Conservation (phyloP, 371 early-diverging fungal genomes). For the Rozella allomycis region DNA sequence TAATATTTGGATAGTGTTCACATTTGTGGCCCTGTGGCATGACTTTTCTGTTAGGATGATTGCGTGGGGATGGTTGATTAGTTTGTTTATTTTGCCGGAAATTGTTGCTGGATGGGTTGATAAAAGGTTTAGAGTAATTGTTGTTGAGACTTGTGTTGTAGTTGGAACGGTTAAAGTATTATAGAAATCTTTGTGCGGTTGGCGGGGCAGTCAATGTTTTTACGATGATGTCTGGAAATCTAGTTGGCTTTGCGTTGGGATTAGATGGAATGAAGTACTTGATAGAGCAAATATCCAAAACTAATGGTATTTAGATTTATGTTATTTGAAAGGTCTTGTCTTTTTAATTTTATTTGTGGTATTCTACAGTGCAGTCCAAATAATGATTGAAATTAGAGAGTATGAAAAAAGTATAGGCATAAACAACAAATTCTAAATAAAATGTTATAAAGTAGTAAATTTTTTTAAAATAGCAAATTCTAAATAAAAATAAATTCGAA, state of each 20-base stretch:
- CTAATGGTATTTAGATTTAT: too few relatives aligned
- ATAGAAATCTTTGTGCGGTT: conserved; percentile 50
- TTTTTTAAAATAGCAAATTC: too few relatives aligned
- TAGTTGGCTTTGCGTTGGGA: conserved; percentile 81
- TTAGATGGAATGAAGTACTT: conserved; percentile 36
- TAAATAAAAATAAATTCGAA: too few relatives aligned
- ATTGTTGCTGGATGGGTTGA: conserved; percentile 34
- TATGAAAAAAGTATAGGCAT: too few relatives aligned
- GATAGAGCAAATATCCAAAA: not conserved
- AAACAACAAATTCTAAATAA: too few relatives aligned
- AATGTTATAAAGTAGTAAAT: too few relatives aligned
- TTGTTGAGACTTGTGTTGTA: not conserved
- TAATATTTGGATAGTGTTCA: conserved; percentile 60
- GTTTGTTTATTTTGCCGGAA: conserved; percentile 64
- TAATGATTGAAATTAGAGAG: too few relatives aligned
- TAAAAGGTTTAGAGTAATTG: conserved; percentile 17
- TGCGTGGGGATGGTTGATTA: conserved; percentile 83
- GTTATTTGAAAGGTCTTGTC: too few relatives aligned
- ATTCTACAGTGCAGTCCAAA: too few relatives aligned
- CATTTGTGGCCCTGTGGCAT: conserved; percentile 91
- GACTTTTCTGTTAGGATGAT: conserved; percentile 58
- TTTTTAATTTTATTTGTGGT: too few relatives aligned
- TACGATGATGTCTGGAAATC: conserved; percentile 77
- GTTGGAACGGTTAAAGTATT: conserved; percentile 11
- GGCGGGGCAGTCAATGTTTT: conserved; percentile 71